A percentile compares a stretch with the other conserved stretches of the same genome.
phyloP scores from a whole-genome alignment of 768 basidiomycete species.

The Naematelia encephala region DNA sequence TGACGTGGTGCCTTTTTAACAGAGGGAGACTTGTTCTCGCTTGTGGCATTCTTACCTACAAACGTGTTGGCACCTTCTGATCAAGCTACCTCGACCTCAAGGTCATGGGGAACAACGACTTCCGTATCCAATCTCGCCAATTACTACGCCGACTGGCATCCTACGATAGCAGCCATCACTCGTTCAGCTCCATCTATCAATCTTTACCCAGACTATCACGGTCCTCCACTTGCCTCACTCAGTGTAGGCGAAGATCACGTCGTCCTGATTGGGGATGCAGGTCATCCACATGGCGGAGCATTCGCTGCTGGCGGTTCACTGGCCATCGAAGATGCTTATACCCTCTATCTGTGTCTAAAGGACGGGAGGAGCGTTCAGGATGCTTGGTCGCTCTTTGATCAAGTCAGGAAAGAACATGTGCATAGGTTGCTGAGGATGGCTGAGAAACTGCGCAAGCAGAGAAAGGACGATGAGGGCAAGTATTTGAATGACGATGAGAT shows the following conservation, averaged over 20 bases:
- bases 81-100: not conserved
- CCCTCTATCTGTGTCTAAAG: not conserved
- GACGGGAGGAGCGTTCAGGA: not conserved
- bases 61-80: not conserved
- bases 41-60: not conserved
- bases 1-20: not conserved
- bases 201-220: not conserved
- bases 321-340: not conserved
- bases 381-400: not conserved
- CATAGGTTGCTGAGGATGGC: not conserved
- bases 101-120: not conserved
- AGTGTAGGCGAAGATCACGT: not conserved
- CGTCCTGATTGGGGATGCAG: not conserved
- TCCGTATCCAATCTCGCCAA: not conserved
- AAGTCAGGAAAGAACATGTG: not conserved
- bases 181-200: not conserved
- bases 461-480: not conserved
- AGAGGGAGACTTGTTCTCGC: not conserved
- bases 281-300: not conserved
- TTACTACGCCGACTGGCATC: not conserved
- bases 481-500: not conserved
- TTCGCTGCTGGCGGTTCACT: not conserved
- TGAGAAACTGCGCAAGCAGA: not conserved
- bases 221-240: not conserved
- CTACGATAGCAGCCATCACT: not conserved